These are phyloP conservation scores for Fusarium xyrophilum DNA, from an alignment of 2,329 filamentous ascomycete species.

Conservation along the genomic window DNA sequence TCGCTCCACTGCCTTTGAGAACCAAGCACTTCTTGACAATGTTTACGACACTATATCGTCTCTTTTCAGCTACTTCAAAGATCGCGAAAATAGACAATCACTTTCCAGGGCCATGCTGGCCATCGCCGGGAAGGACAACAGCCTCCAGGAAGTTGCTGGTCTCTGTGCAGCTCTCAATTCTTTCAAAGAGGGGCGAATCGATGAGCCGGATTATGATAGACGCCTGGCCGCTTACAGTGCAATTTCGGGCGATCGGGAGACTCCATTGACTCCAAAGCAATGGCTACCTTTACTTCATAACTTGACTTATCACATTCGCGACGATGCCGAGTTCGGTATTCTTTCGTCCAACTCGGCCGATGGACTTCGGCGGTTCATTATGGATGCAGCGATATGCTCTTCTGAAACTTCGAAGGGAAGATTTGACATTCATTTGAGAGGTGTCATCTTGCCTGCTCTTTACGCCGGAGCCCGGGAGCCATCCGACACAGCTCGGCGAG, in stretches of 20 bases:
- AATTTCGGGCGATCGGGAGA: constrained; percentile 70
- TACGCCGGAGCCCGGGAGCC: constrained; percentile 76
- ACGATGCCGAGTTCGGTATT: constrained; percentile 88
- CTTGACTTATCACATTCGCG: constrained; percentile 82
- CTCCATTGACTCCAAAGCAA: constrained; percentile 69
- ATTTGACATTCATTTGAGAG: constrained; percentile 66
- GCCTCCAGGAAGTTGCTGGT: constrained; percentile 67
- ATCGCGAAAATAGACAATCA: constrained; percentile 75
- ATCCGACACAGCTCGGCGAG: constrained; percentile 84
- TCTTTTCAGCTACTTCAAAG: constrained; percentile 89
- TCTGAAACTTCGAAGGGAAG: constrained; percentile 47
- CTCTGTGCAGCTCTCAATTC: constrained; percentile 85
- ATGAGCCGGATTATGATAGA: constrained; percentile 87
- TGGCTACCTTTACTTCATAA: constrained; percentile 92
- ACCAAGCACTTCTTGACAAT: constrained; percentile 60
- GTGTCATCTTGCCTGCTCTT: constrained; percentile 75
- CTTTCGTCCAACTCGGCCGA: constrained; percentile 81
- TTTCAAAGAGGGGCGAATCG: constrained; percentile 72
- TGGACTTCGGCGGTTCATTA: constrained; percentile 78
- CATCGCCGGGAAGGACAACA: constrained; percentile 69
- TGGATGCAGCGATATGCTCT: constrained; percentile 59
- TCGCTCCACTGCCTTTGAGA: constrained; percentile 56
- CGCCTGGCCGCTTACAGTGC: constrained; percentile 77
- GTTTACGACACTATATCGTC: constrained; percentile 79
- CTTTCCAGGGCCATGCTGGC: constrained; percentile 76